Conservation (phyloP, 345 rosid genomes). For the Stellera chamaejasme region DNA sequence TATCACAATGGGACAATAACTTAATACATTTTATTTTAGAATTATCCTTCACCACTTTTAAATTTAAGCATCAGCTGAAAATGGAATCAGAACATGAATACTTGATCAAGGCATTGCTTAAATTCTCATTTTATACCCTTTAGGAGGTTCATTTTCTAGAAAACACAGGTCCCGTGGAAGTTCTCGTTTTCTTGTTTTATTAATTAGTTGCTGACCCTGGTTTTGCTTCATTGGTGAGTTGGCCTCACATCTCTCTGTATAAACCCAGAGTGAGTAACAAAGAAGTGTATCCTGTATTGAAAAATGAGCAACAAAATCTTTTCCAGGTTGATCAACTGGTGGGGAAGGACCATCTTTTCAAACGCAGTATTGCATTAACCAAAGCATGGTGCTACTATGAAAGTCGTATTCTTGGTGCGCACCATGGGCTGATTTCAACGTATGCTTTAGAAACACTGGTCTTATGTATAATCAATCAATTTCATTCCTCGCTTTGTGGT, state of each 20-base stretch:
- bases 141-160: too few relatives aligned
- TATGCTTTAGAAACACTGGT: slow-evolving; percentile 79
- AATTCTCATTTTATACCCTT: too few relatives aligned
- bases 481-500: slow-evolving; percentile 54
- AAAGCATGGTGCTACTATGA: slow-evolving; percentile 98
- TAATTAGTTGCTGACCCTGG: too few relatives aligned
- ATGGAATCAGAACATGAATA: too few relatives aligned
- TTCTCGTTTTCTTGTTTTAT: background rate
- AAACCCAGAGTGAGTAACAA: background rate
- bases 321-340: slow-evolving; percentile 58
- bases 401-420: slow-evolving; percentile 89
- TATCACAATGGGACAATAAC: too few relatives aligned
- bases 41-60: too few relatives aligned
- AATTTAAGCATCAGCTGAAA: too few relatives aligned
- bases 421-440: slow-evolving; percentile 74
- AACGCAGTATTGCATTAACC: slow-evolving; percentile 63
- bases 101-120: too few relatives aligned
- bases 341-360: slow-evolving; percentile 76
- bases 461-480: slow-evolving; percentile 62
- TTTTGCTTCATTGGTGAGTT: background rate
- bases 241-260: background rate
- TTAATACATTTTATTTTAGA: too few relatives aligned
- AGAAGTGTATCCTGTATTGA: too few relatives aligned
- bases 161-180: background rate
- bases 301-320: background rate